Evolutionary conservation across 2,329 filamentous ascomycete genomes (phyloP).

Genomic region (Neonectria neomacrospora): DNA sequence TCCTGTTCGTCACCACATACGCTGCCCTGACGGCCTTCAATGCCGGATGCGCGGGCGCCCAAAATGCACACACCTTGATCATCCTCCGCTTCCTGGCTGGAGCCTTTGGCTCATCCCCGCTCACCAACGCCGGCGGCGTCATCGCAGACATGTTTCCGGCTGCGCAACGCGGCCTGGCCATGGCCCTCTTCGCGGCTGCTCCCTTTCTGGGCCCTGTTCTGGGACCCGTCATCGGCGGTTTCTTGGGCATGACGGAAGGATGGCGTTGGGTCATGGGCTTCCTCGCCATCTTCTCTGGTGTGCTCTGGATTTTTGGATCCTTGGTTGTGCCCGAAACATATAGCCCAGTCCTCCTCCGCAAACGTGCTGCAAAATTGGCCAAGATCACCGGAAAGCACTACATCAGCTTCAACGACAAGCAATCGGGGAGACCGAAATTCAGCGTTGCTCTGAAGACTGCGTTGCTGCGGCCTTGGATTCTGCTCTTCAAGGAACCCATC

Average conservation of each 20-base stretch:
- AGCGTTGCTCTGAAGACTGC: neutral
- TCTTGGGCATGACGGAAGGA: slow-evolving; percentile 64
- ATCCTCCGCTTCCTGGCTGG: slow-evolving; percentile 71
- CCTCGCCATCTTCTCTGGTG: slow-evolving; percentile 64
- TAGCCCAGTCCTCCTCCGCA: slow-evolving; percentile 60
- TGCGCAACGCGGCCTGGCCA: slow-evolving; percentile 61
- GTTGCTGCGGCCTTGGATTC: slow-evolving; percentile 64
- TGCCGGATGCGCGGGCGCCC: slow-evolving; percentile 61
- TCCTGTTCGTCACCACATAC: slow-evolving; percentile 65
- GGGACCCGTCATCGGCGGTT: slow-evolving; percentile 68
- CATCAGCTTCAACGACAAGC: slow-evolving; percentile 50
- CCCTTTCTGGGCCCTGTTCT: slow-evolving; percentile 68
- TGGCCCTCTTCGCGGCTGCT: slow-evolving; percentile 65
- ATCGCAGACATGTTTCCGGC: slow-evolving; percentile 68
- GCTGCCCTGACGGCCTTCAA: slow-evolving; percentile 64
- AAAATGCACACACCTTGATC: slow-evolving; percentile 66
- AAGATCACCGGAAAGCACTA: slow-evolving; percentile 62
- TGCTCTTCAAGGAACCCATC: slow-evolving; percentile 71
- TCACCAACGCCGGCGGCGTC: slow-evolving; percentile 67
- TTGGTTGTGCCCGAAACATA: slow-evolving; percentile 65
- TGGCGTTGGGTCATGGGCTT: slow-evolving; percentile 71
- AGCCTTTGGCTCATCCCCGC: slow-evolving; percentile 64
- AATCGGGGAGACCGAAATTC: slow-evolving; percentile 49
- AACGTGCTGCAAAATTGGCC: slow-evolving; percentile 57
- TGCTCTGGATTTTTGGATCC: slow-evolving; percentile 60